Base-by-base conservation (phyloP, 176 grass and related monocot species). In the Metroxylon sagu region DNA sequence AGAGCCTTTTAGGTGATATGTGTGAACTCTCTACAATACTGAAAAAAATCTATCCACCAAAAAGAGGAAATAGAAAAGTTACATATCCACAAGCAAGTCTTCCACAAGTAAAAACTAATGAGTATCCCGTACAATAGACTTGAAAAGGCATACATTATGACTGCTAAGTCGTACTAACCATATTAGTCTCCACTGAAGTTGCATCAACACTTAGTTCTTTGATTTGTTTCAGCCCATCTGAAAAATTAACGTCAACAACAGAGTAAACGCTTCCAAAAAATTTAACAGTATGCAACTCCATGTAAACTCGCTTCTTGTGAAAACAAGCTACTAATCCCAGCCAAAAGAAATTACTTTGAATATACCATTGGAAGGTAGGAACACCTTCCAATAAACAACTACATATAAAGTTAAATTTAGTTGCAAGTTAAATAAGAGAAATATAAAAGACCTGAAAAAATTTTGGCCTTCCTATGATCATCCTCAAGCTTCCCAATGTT, bases 401-500 rank as follows among this genome's bases (percentile, higher is more conserved):
- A 31, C 8, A 70, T 31, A 27, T 61, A 16, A 25, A 50, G 0
- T 18, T 23, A 1, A 67, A 68, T 16, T 43, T 19, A 12, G 48
- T 43, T 43, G 35, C 12, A 43, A 14, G 35, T 43, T 43, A 43
- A 23, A 43, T 12, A 2, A 72, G 6, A 26, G 25, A 53, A 57
- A 56, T 5, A 52, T 25, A 56, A 21, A 29, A 15, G 61, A 98
- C 88, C 84, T 80, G 94, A 88, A 58, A 98, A 79, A 25, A 66
- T 61, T 83, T 85, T 98, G 30, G 94, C 88, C 53, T 39, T 92
- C 71, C 64, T 79, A 21, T 98, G 94, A 68, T 98, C 94, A 76
- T 93, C 94, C 0, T 29, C 74, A 69, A 93, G 88, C 56, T 89
- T 98, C 21, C 56, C 59, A 16, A 89, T 53, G 3, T 50, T 89